A percentile compares a stretch with the other conserved stretches of the same genome.
Evolutionary conservation across 768 basidiomycete species (phyloP).

Genomic region (Tephrocybe sp.): DNA sequence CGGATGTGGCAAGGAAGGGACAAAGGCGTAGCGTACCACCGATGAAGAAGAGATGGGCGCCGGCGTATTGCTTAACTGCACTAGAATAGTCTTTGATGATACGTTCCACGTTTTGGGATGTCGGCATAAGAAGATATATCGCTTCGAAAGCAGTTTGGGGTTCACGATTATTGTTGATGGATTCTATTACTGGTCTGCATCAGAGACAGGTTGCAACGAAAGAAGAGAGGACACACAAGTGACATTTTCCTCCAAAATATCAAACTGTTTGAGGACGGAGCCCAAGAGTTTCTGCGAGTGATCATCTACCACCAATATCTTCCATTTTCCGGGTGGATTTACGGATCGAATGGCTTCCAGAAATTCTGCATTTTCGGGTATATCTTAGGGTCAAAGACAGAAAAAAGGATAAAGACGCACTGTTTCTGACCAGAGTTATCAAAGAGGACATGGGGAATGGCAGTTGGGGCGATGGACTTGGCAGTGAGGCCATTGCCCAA

Average conservation of each 20-base stretch:
- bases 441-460: slow-evolving; percentile 34
- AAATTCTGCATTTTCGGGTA: slow-evolving; percentile 54
- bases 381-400: not conserved
- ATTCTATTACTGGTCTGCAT: slow-evolving; percentile 76
- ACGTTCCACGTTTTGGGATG: slow-evolving; percentile 88
- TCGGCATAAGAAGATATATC: slow-evolving; percentile 92
- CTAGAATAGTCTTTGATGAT: slow-evolving; percentile 80
- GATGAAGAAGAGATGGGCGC: slow-evolving; percentile 89
- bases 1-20: not conserved
- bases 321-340: slow-evolving; percentile 87
- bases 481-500: not conserved
- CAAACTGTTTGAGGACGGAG: slow-evolving; percentile 87
- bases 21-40: slow-evolving; percentile 58
- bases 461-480: not conserved
- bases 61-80: slow-evolving; percentile 67
- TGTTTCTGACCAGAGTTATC: slow-evolving; percentile 40
- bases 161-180: slow-evolving; percentile 78
- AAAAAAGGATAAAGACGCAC: slow-evolving; percentile 24
- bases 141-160: slow-evolving; percentile 87
- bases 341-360: slow-evolving; percentile 86
- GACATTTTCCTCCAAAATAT: slow-evolving; percentile 94
- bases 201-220: not conserved
- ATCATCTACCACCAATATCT: slow-evolving; percentile 96
- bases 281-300: slow-evolving; percentile 81
- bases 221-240: slow-evolving; percentile 66